Evolutionary conservation across 106 monocot genomes (phyloP), one percentile per base, ranked within the genome.

Genomic region (Dactylorhiza incarnata): DNA sequence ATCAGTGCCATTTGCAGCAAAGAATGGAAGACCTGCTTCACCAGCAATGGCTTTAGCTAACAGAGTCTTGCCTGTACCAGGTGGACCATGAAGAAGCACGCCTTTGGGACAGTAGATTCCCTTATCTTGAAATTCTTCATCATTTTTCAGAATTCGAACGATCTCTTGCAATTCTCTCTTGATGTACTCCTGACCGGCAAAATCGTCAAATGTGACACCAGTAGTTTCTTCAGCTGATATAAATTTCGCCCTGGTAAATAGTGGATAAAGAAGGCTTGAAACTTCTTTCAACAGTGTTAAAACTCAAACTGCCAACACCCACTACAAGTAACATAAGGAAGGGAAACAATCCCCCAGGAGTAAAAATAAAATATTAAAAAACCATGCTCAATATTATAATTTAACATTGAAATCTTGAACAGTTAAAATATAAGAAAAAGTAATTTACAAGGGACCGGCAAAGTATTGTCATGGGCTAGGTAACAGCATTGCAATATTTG

Each of bases 211-310:
- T 78, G 93, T 93, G 45, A 93, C 82, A 73, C 93, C 93, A 25
- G 93, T 93, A 75, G 93, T 90, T 90, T 93, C 93, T 84, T 93
- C 93, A 7, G 90, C 93, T 52, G 93, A 87, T 81, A 93, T 93
- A 76, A 93, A 93, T 84, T 93, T 93, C 55, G 93, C 93, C 81
- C 93, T 93, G 84, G 12, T 15, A 73, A 74, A 45, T 78, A 74
- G 20, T 22, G 16, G 37, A 13, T 55, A 51, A 23, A n/a, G 47
- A 75, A 81, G 9, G 20, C 49, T 62, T 51, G 17, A 73, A 61
- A 61, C 45, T 23, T 51, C 23, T 54, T 44, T 76, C 13, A 23
- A 6, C 25, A 79, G 13, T 24, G 14, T 14, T 47, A 24, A 37
- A 55, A 76, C 44, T 58, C 16, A 45, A 58, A 19, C 23, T 23